Conservation (phyloP, 495 filamentous ascomycete genomes). For the Penicillium cosmopolitanum region DNA sequence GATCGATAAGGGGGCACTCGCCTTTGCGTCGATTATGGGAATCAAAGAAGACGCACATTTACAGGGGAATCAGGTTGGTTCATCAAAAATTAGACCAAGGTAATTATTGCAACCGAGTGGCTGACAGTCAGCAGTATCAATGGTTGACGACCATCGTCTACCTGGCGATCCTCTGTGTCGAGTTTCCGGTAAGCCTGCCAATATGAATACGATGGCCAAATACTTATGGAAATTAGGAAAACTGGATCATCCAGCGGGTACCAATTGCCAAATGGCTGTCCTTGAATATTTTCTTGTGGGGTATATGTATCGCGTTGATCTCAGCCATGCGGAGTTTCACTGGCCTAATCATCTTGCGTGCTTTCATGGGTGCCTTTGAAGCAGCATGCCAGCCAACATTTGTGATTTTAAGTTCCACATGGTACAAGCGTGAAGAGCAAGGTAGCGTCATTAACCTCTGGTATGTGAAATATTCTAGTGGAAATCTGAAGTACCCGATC, state of each 20-base stretch:
- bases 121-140: slow-evolving; percentile 39
- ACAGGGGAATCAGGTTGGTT: slow-evolving; percentile 46
- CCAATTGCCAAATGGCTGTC: slow-evolving; percentile 63
- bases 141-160: slow-evolving; percentile 57
- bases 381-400: slow-evolving; percentile 62
- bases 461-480: slow-evolving; percentile 30
- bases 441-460: slow-evolving; percentile 64
- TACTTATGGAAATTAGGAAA: slow-evolving; percentile 21
- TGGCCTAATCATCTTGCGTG: slow-evolving; percentile 57
- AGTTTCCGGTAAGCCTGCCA: slow-evolving; percentile 46
- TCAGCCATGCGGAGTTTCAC: slow-evolving; percentile 59
- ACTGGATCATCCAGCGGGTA: slow-evolving; percentile 58
- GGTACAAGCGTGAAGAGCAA: slow-evolving; percentile 71
- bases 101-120: not conserved
- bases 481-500: not conserved
- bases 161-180: slow-evolving; percentile 53
- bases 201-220: not conserved
- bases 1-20: slow-evolving; percentile 69
- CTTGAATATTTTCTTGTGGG: slow-evolving; percentile 64
- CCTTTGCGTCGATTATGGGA: slow-evolving; percentile 71
- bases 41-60: slow-evolving; percentile 58
- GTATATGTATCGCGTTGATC: slow-evolving; percentile 54
- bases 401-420: slow-evolving; percentile 64
- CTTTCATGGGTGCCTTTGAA: slow-evolving; percentile 68
- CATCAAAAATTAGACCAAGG: too few relatives aligned